phyloP scores from a whole-genome alignment of 306 rosid species.

The Herpetospermum pedunculosum region DNA sequence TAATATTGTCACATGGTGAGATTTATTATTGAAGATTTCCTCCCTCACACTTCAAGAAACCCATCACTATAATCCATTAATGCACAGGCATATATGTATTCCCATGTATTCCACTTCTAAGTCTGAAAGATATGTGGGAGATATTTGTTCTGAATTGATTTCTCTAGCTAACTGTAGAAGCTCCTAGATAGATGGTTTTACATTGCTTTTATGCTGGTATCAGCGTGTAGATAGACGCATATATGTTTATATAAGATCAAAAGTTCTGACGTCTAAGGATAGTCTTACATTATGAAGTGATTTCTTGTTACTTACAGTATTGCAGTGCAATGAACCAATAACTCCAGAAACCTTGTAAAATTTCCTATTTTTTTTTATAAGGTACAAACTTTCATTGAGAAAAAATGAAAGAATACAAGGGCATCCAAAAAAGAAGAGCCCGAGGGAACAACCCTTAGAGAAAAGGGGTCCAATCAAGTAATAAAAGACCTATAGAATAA shows the following conservation, averaged over 20 bases:
- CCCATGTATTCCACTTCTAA: not conserved
- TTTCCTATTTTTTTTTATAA: too few species aligned
- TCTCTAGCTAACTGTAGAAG: not conserved
- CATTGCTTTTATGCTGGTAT: not conserved
- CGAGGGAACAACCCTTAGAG: too few species aligned
- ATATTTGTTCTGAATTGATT: not conserved
- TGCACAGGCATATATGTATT: not conserved
- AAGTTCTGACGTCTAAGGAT: not conserved
- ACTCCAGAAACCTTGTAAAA: not conserved
- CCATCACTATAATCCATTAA: not conserved
- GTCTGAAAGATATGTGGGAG: not conserved
- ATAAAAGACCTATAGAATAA: too few species aligned
- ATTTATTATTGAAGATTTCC: not conserved
- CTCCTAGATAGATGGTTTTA: not conserved
- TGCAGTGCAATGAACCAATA: not conserved
- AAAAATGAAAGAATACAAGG: too few species aligned
- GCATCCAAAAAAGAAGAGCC: too few species aligned
- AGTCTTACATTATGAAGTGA: not conserved
- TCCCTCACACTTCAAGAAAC: not conserved
- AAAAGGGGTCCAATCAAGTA: too few species aligned
- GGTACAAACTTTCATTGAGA: too few species aligned
- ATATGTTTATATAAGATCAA: not conserved
- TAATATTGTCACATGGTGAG: constrained; percentile 63
- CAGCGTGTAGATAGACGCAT: not conserved
- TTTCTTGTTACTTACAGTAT: not conserved